Evolutionary conservation across 2,329 filamentous ascomycete species (phyloP).

Genomic region (Aureobasidium sp.): DNA sequence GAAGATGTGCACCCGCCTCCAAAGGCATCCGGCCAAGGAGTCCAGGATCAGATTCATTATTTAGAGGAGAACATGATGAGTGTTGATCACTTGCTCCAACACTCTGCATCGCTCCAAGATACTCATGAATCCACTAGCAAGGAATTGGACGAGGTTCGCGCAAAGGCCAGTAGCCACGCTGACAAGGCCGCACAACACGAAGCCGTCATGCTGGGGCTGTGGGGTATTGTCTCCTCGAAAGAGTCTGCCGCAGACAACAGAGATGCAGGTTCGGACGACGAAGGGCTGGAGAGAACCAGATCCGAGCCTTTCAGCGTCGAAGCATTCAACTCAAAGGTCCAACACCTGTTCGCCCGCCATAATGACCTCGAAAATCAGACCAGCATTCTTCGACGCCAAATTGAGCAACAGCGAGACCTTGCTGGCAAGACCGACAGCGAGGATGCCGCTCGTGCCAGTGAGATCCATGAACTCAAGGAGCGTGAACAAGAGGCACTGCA

Average conservation of each 20-base stretch:
- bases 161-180: conserved; percentile 21
- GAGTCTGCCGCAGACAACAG: conserved; percentile 29
- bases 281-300: conserved; percentile 31
- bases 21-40: conserved; percentile 46
- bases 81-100: conserved; percentile 27
- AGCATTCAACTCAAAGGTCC: conserved; percentile 71
- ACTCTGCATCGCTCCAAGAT: conserved; percentile 24
- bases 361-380: conserved; percentile 79
- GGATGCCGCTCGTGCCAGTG: conserved; percentile 32
- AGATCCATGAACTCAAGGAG: conserved; percentile 20
- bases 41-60: conserved; percentile 63
- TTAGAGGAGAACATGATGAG: conserved; percentile 53
- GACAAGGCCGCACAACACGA: conserved; percentile 51
- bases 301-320: conserved; percentile 59
- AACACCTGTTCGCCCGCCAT: conserved; percentile 70
- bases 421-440: conserved; percentile 75
- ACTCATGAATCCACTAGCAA: conserved; percentile 20
- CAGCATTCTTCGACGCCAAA: conserved; percentile 78
- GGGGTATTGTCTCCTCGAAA: conserved; percentile 45
- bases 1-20: conserved; percentile 53
- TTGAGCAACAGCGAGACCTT: conserved; percentile 89
- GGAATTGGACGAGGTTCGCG: conserved; percentile 21
- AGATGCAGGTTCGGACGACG: conserved; percentile 24
- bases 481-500: conserved; percentile 25
- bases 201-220: conserved; percentile 44